A percentile compares a stretch with the other conserved stretches of the same genome.
Conservation (phyloP, 2,329 filamentous ascomycete species). For the Intubia oerlemansii region DNA sequence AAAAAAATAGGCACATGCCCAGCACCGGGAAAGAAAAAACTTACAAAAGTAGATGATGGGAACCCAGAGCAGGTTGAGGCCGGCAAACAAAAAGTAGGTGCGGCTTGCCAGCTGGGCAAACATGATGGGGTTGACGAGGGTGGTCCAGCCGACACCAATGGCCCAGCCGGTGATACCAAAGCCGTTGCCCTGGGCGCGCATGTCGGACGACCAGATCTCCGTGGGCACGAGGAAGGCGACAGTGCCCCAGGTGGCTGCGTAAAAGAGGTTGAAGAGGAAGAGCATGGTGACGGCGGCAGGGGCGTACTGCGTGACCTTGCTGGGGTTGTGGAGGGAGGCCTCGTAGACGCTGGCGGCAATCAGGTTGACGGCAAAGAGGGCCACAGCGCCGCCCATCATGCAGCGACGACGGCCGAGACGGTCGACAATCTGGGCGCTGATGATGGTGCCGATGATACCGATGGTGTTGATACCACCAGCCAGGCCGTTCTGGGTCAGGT, state of each 20-base stretch:
- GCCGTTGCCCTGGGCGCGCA: conserved; percentile 36
- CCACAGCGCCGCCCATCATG: conserved; percentile 17
- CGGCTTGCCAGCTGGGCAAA: conserved; percentile 22
- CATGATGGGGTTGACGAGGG: conserved; percentile 30
- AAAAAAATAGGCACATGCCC: conserved; percentile 10
- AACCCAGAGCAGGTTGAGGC: conserved; percentile 26
- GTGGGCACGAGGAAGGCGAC: conserved; percentile 28
- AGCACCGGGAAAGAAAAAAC: not conserved
- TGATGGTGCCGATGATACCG: conserved; percentile 27
- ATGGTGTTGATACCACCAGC: conserved; percentile 28
- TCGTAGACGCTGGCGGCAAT: conserved; percentile 22
- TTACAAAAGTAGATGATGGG: conserved; percentile 27
- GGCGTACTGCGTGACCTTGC: conserved; percentile 16
- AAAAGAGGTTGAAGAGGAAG: conserved; percentile 27
- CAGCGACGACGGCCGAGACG: conserved; percentile 21
- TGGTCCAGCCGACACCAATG: conserved; percentile 31
- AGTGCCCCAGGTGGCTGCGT: conserved; percentile 27
- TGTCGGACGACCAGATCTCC: conserved; percentile 33
- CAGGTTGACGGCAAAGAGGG: conserved; percentile 17
- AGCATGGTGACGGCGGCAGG: conserved; percentile 24
- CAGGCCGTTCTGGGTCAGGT: conserved; percentile 22
- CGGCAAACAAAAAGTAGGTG: conserved; percentile 30
- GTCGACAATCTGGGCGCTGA: conserved; percentile 28
- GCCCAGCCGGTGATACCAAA: conserved; percentile 39
- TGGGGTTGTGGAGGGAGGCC: conserved; percentile 14